Conservation (phyloP, 2,329 filamentous ascomycete genomes). For the Ceratocystis variospora region DNA sequence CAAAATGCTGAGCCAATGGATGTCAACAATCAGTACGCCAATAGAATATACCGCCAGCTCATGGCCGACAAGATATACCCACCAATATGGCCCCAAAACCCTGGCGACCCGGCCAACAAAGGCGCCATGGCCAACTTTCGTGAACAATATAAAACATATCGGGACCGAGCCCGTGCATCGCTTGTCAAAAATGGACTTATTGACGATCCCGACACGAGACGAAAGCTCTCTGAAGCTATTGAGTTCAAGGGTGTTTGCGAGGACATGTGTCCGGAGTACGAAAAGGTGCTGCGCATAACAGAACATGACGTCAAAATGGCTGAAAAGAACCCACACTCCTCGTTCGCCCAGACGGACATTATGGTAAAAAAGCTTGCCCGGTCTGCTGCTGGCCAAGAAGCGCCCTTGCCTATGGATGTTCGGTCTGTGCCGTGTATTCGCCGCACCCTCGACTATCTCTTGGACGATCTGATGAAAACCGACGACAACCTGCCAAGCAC, state of each 20-base stretch:
- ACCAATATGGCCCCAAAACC: slow-evolving; percentile 42
- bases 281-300: slow-evolving; percentile 48
- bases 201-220: slow-evolving; percentile 50
- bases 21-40: slow-evolving; percentile 32
- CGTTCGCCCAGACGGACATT: slow-evolving; percentile 35
- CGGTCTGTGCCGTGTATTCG: slow-evolving; percentile 45
- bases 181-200: slow-evolving; percentile 47
- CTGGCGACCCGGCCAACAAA: slow-evolving; percentile 39
- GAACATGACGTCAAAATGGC: slow-evolving; percentile 44
- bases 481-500: slow-evolving; percentile 41
- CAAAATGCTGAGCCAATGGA: slow-evolving; percentile 19
- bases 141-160: slow-evolving; percentile 43
- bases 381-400: slow-evolving; percentile 54
- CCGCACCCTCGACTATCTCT: slow-evolving; percentile 48
- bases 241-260: slow-evolving; percentile 55
- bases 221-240: slow-evolving; percentile 48
- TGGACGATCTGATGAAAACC: slow-evolving; percentile 43
- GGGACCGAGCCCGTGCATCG: slow-evolving; percentile 41
- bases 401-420: slow-evolving; percentile 54
- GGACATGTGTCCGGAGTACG: slow-evolving; percentile 56
- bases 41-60: slow-evolving; percentile 39
- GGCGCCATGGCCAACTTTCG: slow-evolving; percentile 41
- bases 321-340: slow-evolving; percentile 37
- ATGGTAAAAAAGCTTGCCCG: slow-evolving; percentile 57
- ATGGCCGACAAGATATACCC: slow-evolving; percentile 41